Conservation (phyloP, 495 filamentous ascomycete species). For the Parachaetomium inaequale region DNA sequence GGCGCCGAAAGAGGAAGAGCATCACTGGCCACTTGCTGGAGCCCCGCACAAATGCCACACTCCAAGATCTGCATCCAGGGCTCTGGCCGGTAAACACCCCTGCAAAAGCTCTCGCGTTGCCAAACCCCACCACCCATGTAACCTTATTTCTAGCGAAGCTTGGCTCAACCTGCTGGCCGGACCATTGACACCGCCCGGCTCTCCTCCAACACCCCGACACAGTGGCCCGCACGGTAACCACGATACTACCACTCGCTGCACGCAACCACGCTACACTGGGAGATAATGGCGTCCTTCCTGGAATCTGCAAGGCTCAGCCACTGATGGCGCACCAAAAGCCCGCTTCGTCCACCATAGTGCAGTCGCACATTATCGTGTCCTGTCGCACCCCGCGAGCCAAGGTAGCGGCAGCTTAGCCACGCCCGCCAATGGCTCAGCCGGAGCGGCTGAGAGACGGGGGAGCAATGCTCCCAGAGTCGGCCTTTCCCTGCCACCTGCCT, state of each 20-base stretch:
- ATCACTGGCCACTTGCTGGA: neutral
- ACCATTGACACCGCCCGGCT: neutral
- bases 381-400: neutral
- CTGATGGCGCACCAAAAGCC: neutral
- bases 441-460: slow-evolving; percentile 1
- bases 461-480: neutral
- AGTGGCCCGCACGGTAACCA: neutral
- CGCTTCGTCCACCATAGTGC: no score
- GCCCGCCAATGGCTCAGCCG: neutral
- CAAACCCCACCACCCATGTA: slow-evolving; percentile 2
- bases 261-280: neutral
- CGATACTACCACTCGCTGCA: neutral
- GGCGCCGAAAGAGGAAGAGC: neutral
- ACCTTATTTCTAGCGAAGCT: slow-evolving; percentile 15
- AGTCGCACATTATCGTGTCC: neutral
- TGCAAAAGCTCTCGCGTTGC: neutral
- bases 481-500: neutral
- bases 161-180: neutral
- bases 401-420: neutral
- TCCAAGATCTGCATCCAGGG: neutral
- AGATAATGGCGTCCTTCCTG: neutral
- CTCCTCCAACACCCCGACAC: no score
- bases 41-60: neutral
- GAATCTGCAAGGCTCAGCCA: slow-evolving; percentile 8
- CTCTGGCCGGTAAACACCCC: neutral